Percentiles rank a stretch among this genome's conserved stretches.
These are phyloP conservation scores for Suhomyces chickasaworum DNA, from an alignment of 1,139 yeast genomes.

Conservation along the genomic window DNA sequence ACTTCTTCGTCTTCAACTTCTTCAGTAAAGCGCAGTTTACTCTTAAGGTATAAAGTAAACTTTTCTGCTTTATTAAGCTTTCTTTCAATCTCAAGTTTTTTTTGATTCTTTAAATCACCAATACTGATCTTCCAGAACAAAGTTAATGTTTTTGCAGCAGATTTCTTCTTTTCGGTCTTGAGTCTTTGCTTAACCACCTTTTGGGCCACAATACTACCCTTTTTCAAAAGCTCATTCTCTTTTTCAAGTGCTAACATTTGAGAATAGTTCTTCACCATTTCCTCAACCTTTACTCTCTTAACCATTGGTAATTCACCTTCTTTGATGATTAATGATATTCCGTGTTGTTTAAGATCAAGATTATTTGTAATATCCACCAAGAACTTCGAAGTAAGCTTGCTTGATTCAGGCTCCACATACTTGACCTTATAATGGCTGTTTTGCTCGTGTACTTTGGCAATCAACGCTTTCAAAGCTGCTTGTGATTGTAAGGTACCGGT, in stretches of 20 bases:
- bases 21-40: slow-evolving; percentile 16
- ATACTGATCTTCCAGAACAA: slow-evolving; percentile 44
- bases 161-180: slow-evolving; percentile 38
- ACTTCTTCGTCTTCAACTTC: slow-evolving; percentile 14
- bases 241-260: slow-evolving; percentile 36
- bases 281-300: slow-evolving; percentile 28
- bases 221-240: slow-evolving; percentile 35
- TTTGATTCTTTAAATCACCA: slow-evolving; percentile 44
- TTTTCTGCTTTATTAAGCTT: slow-evolving; percentile 37
- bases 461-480: slow-evolving; percentile 34
- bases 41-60: slow-evolving; percentile 33
- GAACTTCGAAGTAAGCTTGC: slow-evolving; percentile 23
- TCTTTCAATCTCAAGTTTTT: slow-evolving; percentile 36
- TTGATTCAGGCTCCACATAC: slow-evolving; percentile 27
- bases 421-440: slow-evolving; percentile 31
- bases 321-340: slow-evolving; percentile 32
- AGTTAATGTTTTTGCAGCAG: slow-evolving; percentile 37
- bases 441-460: slow-evolving; percentile 28
- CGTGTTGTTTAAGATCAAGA: slow-evolving; percentile 33
- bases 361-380: slow-evolving; percentile 35
- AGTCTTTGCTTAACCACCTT: slow-evolving; percentile 32
- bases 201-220: slow-evolving; percentile 39
- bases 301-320: slow-evolving; percentile 32
- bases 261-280: slow-evolving; percentile 38
- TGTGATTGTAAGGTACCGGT: slow-evolving; percentile 28